Evolutionary conservation across 805 yeast species (phyloP).

Genomic region (Cyberlindnera petersonii): DNA sequence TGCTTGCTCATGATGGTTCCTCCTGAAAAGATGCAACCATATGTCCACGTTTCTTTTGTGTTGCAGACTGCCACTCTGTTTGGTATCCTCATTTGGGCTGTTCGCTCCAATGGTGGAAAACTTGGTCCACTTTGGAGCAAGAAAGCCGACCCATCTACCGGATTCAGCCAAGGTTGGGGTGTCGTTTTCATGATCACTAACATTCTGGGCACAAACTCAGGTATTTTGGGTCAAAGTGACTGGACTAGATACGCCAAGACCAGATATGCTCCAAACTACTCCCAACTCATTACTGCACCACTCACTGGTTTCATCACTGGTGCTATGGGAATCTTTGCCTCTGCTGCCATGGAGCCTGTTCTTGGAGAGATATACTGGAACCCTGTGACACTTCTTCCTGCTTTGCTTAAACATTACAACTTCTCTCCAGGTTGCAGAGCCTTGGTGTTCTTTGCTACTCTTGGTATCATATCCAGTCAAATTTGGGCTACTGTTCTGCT

Average conservation of each 20-base stretch:
- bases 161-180: constrained; percentile 28
- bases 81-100: constrained; percentile 31
- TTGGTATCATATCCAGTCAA: constrained; percentile 30
- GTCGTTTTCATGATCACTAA: constrained; percentile 23
- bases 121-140: constrained; percentile 21
- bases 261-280: constrained; percentile 24
- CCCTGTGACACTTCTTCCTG: constrained; percentile 26
- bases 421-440: constrained; percentile 29
- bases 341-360: constrained; percentile 29
- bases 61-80: constrained; percentile 29
- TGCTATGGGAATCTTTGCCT: constrained; percentile 30
- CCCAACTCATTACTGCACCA: constrained; percentile 28
- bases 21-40: constrained; percentile 30
- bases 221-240: constrained; percentile 33
- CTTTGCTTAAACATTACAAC: constrained; percentile 18
- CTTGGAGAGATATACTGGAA: constrained; percentile 30
- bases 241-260: constrained; percentile 31
- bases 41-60: constrained; percentile 26
- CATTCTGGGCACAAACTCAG: constrained; percentile 27
- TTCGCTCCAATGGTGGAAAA: constrained; percentile 28
- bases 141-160: constrained; percentile 22
- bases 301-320: constrained; percentile 30
- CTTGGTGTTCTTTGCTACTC: constrained; percentile 30
- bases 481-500: constrained; percentile 29
- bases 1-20: constrained; percentile 32